A percentile compares a stretch with the other conserved stretches of the same genome.
Evolutionary conservation across 495 filamentous ascomycete species (phyloP).

Genomic region (Tricharina praecox): DNA sequence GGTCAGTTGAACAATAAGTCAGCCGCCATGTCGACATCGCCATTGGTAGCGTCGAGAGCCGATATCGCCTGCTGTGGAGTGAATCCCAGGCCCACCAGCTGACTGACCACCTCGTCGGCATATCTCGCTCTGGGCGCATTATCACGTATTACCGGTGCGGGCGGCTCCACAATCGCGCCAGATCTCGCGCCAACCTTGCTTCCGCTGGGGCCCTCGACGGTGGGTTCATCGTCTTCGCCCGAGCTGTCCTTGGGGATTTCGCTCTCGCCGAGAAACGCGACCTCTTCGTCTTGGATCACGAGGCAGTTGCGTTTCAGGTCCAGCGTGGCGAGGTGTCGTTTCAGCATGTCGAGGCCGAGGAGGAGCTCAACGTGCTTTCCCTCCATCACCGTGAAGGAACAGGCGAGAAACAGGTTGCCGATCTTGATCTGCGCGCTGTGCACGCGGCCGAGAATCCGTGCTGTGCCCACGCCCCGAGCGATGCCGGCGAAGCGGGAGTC

Average conservation of each 20-base stretch:
- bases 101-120: constrained; percentile 48
- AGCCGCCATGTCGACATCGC: constrained; percentile 75
- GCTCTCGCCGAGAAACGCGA: constrained; percentile 77
- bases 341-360: constrained; percentile 89
- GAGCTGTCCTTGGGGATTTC: constrained; percentile 68
- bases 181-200: constrained; percentile 68
- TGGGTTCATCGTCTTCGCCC: constrained; percentile 66
- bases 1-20: constrained; percentile 52
- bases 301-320: constrained; percentile 67
- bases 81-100: constrained; percentile 65
- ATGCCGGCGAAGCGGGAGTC: constrained; percentile 83
- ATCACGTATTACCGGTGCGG: constrained; percentile 3
- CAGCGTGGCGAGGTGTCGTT: constrained; percentile 80
- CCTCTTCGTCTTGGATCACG: constrained; percentile 70
- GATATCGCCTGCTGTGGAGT: constrained; percentile 56
- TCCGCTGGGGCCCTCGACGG: constrained; percentile 68
- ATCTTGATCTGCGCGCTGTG: constrained; percentile 90
- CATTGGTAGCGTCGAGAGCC: constrained; percentile 64
- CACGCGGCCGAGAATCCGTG: constrained; percentile 83
- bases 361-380: constrained; percentile 94
- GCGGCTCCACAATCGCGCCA: constrained; percentile 57
- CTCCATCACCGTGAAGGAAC: constrained; percentile 99
- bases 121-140: constrained; percentile 21
- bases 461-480: constrained; percentile 83
- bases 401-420: constrained; percentile 69